Percentiles rank a stretch among this genome's conserved stretches.
phyloP scores from a whole-genome alignment of 805 yeast species.

The Lipomyces sp. region DNA sequence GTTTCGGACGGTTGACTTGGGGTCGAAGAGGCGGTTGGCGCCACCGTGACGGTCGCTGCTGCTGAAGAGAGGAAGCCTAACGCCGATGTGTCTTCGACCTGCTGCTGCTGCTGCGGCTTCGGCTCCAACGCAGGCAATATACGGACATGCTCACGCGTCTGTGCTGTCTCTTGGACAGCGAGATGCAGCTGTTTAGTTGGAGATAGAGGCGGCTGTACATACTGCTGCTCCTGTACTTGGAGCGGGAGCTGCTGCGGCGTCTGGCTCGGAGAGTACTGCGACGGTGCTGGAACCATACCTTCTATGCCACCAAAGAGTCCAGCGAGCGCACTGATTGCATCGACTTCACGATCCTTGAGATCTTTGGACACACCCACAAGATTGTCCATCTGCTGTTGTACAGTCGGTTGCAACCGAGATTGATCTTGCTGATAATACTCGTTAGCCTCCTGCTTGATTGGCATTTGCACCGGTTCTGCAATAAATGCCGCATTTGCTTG shows the following conservation, averaged over 20 bases:
- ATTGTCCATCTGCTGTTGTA: constrained; percentile 2
- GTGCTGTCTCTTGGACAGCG: not conserved
- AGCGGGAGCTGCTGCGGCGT: constrained; percentile 17
- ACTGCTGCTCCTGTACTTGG: not conserved
- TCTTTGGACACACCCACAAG: constrained; percentile 21
- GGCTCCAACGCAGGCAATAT: not conserved
- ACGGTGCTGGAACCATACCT: not conserved
- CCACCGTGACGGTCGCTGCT: constrained; percentile 3
- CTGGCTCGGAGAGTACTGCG: constrained; percentile 7
- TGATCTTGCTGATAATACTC: not conserved
- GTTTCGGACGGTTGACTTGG: not conserved
- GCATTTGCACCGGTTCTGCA: not conserved
- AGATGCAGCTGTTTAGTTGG: not conserved
- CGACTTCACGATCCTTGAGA: constrained; percentile 37
- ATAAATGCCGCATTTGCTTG: not conserved
- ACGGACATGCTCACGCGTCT: not conserved
- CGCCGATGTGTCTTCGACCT: constrained; percentile 3
- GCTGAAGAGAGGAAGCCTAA: constrained; percentile 16
- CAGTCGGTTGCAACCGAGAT: not conserved
- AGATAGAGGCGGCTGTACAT: not conserved
- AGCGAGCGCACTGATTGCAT: constrained; percentile 40
- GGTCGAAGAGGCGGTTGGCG: not conserved
- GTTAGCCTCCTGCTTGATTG: not conserved
- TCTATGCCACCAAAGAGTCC: constrained; percentile 38
- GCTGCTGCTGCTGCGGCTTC: not conserved